Base-by-base conservation (phyloP, 352 stramenopile species). In the Pythium brassicae region DNA sequence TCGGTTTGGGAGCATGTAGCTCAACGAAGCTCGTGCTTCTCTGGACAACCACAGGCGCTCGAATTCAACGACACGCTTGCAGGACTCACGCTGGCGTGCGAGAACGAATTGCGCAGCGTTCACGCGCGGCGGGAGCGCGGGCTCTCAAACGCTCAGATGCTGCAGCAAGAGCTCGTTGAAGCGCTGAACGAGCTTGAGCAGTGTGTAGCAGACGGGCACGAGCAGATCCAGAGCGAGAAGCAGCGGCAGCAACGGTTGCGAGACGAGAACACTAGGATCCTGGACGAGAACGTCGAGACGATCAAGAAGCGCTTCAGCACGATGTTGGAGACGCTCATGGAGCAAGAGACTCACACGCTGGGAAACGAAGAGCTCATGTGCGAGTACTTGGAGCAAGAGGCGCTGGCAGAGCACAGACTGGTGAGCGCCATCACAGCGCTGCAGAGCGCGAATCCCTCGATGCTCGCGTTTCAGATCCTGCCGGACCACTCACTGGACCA, bases 21-120 rank as follows among this genome's bases (percentile, higher is more conserved):
- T 50, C 22, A 32, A 35, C 29, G 9, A 9, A 4, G 29, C 9
- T 43, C 10, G 47, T 19, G 4, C n/a, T 62, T 0, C 34, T 46
- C 8, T 37, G 25, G 50, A 40, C 34, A 2, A 17, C 35, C 37
- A 4, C 34, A 84, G 72, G 57, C 71, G 5, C 62, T 92, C 26
- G 75, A 72, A 45, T 92, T 89, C 49, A 87, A 86, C 54, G 75
- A 92, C 51, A 69, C 69, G 7, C 55, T 92, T 20, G 76, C 78
- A 1, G 66, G 76, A 14, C 56, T 89, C 14, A 78, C 68, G 4
- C 60, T 84, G 1, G 61, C 63, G 45, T 88, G 84, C 48, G 72
- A 89, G 22, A 69, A 76, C 15, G 76, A 89, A 8, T n/a, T 89
- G 19, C 69, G 71, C 5, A 65, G 55, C 7, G 75, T 92, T 32